Evolutionary conservation across 2,329 filamentous ascomycete genomes (phyloP), one percentile per base, ranked within the genome.

Genomic region (Pezicula carpinea): DNA sequence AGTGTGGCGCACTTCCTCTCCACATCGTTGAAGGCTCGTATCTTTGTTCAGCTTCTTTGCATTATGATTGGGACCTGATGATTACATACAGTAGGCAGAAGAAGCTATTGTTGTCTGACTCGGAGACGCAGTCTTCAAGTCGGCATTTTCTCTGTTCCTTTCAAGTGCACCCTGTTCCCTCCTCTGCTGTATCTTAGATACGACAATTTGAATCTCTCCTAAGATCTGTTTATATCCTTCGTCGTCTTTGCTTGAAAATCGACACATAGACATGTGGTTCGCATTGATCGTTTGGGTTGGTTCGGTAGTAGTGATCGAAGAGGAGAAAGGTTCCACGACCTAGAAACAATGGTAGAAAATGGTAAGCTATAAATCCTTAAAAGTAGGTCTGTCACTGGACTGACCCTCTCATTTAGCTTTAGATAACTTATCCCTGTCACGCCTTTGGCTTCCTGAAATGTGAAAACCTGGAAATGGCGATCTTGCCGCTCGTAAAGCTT

Each of bases 1-100:
- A 68, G 58, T 32, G 43, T 42, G 39, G 68, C 51, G 52, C 64
- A 69, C 6, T 54, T 49, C 47, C 52, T 62, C 49, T 69, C 66
- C 4, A 57, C 39, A 18, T 64, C 59, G 40, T 46, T 64, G 11
- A 68, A 54, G 23, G 58, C 66, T 69, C 4, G 32, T 41, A 44
- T 14, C 23, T 43, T 33, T 35, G 22, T 26, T 52, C 32, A 55
- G 51, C 44, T 36, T 21, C 15, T 14, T 41, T 18, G 5, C 15
- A 31, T 15, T 33, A 34, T 17, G n/a, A 48, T 17, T n/a, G 33
- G 18, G 39, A 11, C 17, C 7, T 21, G 32, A 42, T 5, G 19
- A 31, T 31, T 55, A 53, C 48, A 41, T 49, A 55, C 47, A 53
- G 33, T 48, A 43, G n/a, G 45, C 31, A n/a, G 39, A n/a, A 43